Percentiles rank a stretch among this genome's conserved stretches.
These are phyloP conservation scores for Linum trigynum DNA, from an alignment of 345 rosid species.

Conservation along the genomic window DNA sequence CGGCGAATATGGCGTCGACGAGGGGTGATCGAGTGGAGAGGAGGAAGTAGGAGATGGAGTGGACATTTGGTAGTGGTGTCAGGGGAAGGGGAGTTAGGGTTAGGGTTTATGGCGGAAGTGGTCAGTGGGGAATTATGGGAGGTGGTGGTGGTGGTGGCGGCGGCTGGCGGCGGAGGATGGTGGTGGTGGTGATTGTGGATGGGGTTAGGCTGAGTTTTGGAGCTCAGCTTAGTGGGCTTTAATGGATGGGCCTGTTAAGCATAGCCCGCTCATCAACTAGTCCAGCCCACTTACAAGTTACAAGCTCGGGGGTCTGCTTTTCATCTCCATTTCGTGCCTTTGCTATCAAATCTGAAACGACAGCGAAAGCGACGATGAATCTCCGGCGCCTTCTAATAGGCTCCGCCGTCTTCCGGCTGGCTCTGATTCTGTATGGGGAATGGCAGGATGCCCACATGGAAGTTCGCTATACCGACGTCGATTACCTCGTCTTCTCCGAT, in stretches of 20 bases:
- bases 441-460: constrained; percentile 95
- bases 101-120: neutral
- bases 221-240: neutral
- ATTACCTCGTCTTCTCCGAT: constrained; percentile 79
- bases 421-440: constrained; percentile 69
- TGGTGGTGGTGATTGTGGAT: too few species aligned
- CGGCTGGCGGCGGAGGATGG: neutral
- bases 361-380: constrained; percentile 8
- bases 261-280: too few species aligned
- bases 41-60: neutral
- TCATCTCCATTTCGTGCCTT: neutral
- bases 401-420: constrained; percentile 51
- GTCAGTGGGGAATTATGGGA: neutral
- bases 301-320: too few species aligned
- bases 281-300: too few species aligned
- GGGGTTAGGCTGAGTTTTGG: neutral
- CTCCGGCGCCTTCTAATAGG: constrained; percentile 29
- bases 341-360: constrained; percentile 15
- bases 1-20: neutral
- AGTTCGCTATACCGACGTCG: constrained; percentile 80
- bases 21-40: neutral
- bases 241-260: neutral
- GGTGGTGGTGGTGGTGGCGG: neutral
- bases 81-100: neutral
- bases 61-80: neutral